Percentiles rank a stretch among this genome's conserved stretches.
Conservation (phyloP, 805 yeast species). For the Grigorovia transvaalensis region DNA sequence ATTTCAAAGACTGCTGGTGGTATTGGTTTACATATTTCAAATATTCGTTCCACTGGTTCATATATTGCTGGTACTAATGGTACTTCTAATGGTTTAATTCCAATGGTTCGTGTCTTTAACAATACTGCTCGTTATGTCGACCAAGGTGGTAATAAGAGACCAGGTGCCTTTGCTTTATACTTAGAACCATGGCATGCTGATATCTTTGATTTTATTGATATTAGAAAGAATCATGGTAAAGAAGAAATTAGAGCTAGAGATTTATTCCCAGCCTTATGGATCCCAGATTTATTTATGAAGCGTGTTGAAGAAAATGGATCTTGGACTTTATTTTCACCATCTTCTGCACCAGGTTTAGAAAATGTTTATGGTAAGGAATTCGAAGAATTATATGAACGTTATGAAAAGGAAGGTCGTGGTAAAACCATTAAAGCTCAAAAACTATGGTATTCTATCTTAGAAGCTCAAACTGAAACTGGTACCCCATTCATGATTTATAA, state of each 20-base stretch:
- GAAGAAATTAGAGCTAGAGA: slow-evolving; percentile 92
- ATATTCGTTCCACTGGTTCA: slow-evolving; percentile 78
- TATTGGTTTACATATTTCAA: slow-evolving; percentile 79
- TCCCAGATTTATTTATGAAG: slow-evolving; percentile 88
- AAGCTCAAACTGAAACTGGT: slow-evolving; percentile 93
- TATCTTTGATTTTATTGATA: slow-evolving; percentile 72
- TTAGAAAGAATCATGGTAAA: slow-evolving; percentile 89
- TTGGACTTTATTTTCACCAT: slow-evolving; percentile 88
- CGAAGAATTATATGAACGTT: slow-evolving; percentile 54
- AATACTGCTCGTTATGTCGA: slow-evolving; percentile 95
- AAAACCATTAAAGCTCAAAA: slow-evolving; percentile 74
- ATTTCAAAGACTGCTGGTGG: slow-evolving; percentile 96
- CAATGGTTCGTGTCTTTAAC: slow-evolving; percentile 93
- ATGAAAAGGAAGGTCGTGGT: slow-evolving; percentile 62
- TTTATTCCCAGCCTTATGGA: slow-evolving; percentile 87
- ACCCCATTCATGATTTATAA: slow-evolving; percentile 91
- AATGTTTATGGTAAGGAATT: slow-evolving; percentile 84
- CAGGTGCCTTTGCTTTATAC: slow-evolving; percentile 93
- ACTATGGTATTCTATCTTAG: slow-evolving; percentile 80
- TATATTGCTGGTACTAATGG: slow-evolving; percentile 90
- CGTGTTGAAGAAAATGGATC: slow-evolving; percentile 67
- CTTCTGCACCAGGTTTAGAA: slow-evolving; percentile 74
- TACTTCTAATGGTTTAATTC: slow-evolving; percentile 82
- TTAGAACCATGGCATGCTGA: slow-evolving; percentile 97
- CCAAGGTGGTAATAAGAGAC: slow-evolving; percentile 97